A percentile compares a stretch with the other conserved stretches of the same genome.
These are phyloP conservation scores for Coccomyxa sp. DNA, from an alignment of 139 green algal genomes.

Conservation along the genomic window DNA sequence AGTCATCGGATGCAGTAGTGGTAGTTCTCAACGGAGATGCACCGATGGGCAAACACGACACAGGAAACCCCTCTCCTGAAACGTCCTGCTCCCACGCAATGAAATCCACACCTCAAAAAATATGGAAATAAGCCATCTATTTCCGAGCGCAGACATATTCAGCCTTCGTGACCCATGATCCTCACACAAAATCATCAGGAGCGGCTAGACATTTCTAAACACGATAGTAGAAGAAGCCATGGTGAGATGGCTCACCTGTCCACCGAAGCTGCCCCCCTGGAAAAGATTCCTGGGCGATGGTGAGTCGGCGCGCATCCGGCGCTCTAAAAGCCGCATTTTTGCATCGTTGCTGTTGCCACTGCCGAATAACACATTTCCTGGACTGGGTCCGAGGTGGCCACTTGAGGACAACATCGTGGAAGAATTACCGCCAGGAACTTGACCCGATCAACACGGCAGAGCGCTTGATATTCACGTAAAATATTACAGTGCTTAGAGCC, in stretches of 20 bases:
- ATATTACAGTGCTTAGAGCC: too few relatives aligned
- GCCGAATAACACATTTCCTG: background rate
- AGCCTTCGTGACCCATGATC: too few relatives aligned
- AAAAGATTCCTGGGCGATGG: background rate
- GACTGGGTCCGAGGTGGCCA: too few relatives aligned
- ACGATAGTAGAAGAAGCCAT: background rate
- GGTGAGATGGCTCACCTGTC: background rate
- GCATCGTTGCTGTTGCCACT: background rate
- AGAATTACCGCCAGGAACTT: too few relatives aligned
- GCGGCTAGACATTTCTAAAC: background rate
- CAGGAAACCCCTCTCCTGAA: background rate
- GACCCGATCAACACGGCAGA: too few relatives aligned
- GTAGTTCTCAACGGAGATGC: background rate
- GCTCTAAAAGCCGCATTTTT: background rate
- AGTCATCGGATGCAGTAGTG: background rate
- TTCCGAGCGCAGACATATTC: background rate
- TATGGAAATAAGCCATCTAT: background rate
- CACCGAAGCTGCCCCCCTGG: background rate
- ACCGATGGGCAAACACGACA: background rate
- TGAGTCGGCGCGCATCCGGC: background rate
- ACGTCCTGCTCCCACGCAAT: background rate
- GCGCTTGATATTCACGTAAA: too few relatives aligned
- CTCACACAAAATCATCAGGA: background rate
- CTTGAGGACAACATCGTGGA: too few relatives aligned
- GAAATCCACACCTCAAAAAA: background rate